These are phyloP conservation scores for Stagonosporopsis cucurbitacearum DNA, from an alignment of 2,329 filamentous ascomycete genomes.

Conservation along the genomic window DNA sequence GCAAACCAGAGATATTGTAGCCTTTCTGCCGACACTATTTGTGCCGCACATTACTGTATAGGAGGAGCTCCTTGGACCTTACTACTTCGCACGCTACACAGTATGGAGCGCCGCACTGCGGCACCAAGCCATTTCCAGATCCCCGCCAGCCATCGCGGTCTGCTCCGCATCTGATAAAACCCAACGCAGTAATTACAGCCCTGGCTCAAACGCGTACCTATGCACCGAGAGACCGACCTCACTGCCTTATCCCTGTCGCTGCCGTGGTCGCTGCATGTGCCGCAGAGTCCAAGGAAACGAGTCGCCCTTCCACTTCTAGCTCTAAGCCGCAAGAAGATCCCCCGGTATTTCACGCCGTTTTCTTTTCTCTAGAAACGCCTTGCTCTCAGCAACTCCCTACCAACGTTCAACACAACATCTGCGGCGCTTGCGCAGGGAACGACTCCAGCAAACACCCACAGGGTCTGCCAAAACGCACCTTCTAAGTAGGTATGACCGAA, in stretches of 20 bases:
- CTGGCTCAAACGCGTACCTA: neutral
- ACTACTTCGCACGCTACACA: neutral
- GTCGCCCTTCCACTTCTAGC: neutral
- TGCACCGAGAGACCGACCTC: neutral
- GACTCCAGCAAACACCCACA: neutral
- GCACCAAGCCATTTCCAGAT: slow-evolving; percentile 6
- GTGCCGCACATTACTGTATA: too few species aligned
- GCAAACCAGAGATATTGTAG: too few species aligned
- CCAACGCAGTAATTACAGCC: neutral
- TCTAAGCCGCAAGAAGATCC: neutral
- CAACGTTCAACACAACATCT: neutral
- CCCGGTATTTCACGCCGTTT: neutral
- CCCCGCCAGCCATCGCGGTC: neutral
- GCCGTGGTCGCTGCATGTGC: neutral
- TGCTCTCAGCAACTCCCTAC: neutral
- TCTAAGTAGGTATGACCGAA: neutral
- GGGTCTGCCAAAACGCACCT: neutral
- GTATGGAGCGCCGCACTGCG: slow-evolving; percentile 10
- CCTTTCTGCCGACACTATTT: too few species aligned
- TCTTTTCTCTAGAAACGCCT: neutral
- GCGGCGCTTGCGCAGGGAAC: neutral
- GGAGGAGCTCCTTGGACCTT: neutral
- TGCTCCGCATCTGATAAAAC: slow-evolving; percentile 20
- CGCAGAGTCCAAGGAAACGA: neutral
- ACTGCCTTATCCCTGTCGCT: neutral